Conservation (phyloP, 1,284 basidiomycete genomes). For the Marasmius tenuissimus region DNA sequence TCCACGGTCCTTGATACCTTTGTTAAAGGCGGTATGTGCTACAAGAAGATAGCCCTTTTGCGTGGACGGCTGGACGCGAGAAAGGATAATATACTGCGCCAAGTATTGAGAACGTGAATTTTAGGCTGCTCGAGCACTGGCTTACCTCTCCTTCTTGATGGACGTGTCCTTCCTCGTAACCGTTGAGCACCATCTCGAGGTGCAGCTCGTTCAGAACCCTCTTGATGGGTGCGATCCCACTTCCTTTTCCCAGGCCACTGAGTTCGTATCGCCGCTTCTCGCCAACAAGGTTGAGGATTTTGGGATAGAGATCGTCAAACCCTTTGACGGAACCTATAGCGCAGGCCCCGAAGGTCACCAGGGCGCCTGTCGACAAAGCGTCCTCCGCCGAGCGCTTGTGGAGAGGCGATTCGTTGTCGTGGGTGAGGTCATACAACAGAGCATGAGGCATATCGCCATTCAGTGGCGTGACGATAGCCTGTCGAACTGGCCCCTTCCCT, state of each 20-base stretch:
- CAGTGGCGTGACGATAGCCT: conserved; percentile 75
- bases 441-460: conserved; percentile 88
- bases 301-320: conserved; percentile 95
- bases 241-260: conserved; percentile 48
- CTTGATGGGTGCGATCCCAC: conserved; percentile 82
- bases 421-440: conserved; percentile 90
- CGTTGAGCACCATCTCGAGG: conserved; percentile 83
- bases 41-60: conserved; percentile 91
- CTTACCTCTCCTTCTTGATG: conserved; percentile 92
- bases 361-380: conserved; percentile 86
- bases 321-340: conserved; percentile 93
- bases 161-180: conserved; percentile 88
- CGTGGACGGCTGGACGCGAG: conserved; percentile 87
- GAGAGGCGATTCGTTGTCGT: conserved; percentile 91
- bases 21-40: conserved; percentile 86
- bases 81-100: conserved; percentile 83
- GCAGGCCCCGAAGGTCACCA: conserved; percentile 84
- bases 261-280: conserved; percentile 81
- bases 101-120: conserved; percentile 9
- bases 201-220: conserved; percentile 84
- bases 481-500: conserved; percentile 74
- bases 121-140: conserved; percentile 19
- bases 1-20: conserved; percentile 78
- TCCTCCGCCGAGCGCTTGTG: conserved; percentile 92
- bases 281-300: conserved; percentile 81